A percentile compares a stretch with the other conserved stretches of the same genome.
These are phyloP conservation scores for Ascoidea asiatica DNA, from an alignment of 805 yeast genomes.

Conservation along the genomic window DNA sequence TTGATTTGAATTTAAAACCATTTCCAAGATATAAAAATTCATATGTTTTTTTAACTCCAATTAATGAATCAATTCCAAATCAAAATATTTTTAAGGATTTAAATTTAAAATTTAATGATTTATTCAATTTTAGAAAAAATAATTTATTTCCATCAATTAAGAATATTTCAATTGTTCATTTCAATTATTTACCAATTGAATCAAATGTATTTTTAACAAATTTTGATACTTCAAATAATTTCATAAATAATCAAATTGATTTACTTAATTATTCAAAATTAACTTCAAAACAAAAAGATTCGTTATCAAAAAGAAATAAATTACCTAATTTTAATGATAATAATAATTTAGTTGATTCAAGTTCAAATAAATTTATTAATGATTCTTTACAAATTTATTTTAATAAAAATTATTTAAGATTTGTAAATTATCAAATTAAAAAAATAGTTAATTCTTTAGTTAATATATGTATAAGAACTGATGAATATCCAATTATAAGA, in stretches of 20 bases:
- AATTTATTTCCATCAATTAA: constrained; percentile 13
- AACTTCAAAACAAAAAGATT: constrained; percentile 6
- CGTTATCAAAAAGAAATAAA: constrained; percentile 6
- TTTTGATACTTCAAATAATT: constrained; percentile 17
- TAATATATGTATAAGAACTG: constrained; percentile 61
- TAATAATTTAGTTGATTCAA: constrained; percentile 3
- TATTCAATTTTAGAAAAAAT: constrained; percentile 17
- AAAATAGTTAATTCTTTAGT: constrained; percentile 53
- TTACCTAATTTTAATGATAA: constrained; percentile 2
- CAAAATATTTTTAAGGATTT: constrained; percentile 14
- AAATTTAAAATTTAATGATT: constrained; percentile 13
- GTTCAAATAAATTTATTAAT: constrained; percentile 12
- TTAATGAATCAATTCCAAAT: too few species aligned
- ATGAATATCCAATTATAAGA: constrained; percentile 81
- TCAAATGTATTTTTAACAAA: constrained; percentile 59
- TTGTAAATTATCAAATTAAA: constrained; percentile 44
- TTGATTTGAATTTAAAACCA: constrained; percentile 53
- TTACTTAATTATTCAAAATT: not conserved
- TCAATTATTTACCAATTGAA: constrained; percentile 56
- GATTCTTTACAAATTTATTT: constrained; percentile 58
- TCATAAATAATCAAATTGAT: not conserved
- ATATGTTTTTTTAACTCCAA: constrained; percentile 62
- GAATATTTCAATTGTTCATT: constrained; percentile 25
- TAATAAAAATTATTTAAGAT: constrained; percentile 46
- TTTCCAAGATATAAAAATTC: constrained; percentile 69